A percentile compares a stretch with the other conserved stretches of the same genome.
These are phyloP conservation scores for Gryganskiella cystojenkinii DNA, from an alignment of 192 early-diverging fungal genomes.

Conservation along the genomic window DNA sequence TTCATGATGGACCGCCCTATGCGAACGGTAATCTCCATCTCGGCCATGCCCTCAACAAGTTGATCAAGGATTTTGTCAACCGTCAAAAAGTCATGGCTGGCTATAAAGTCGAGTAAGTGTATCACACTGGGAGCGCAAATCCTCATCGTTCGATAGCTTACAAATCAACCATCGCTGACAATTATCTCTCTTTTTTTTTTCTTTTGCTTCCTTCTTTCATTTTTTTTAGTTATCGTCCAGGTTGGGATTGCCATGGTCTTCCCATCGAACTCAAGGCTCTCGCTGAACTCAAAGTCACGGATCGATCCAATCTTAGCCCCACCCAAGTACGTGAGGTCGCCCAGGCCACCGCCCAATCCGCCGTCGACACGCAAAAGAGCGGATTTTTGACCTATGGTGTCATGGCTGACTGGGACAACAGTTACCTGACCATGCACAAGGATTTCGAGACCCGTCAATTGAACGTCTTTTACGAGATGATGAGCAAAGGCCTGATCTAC, in stretches of 20 bases:
- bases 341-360: conserved; percentile 66
- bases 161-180: no score
- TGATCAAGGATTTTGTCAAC: conserved; percentile 84
- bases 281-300: conserved; percentile 61
- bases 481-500: conserved; percentile 76
- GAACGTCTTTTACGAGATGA: conserved; percentile 77
- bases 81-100: conserved; percentile 79
- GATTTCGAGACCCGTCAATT: conserved; percentile 81
- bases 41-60: conserved; percentile 84
- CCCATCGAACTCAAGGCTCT: conserved; percentile 87
- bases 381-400: conserved; percentile 74
- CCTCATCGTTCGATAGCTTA: no score
- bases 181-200: neutral
- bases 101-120: conserved; percentile 69
- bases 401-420: conserved; percentile 82
- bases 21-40: conserved; percentile 81
- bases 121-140: no score
- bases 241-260: conserved; percentile 85
- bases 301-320: conserved; percentile 47
- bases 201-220: neutral
- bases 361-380: conserved; percentile 66
- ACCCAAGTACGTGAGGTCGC: conserved; percentile 66
- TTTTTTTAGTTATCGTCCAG: conserved; percentile 72
- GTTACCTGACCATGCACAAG: conserved; percentile 75
- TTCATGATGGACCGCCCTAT: conserved; percentile 88